Base-by-base conservation (phyloP, 225 moss, liverwort and hornwort genomes). In the Takakia lepidozioides region DNA sequence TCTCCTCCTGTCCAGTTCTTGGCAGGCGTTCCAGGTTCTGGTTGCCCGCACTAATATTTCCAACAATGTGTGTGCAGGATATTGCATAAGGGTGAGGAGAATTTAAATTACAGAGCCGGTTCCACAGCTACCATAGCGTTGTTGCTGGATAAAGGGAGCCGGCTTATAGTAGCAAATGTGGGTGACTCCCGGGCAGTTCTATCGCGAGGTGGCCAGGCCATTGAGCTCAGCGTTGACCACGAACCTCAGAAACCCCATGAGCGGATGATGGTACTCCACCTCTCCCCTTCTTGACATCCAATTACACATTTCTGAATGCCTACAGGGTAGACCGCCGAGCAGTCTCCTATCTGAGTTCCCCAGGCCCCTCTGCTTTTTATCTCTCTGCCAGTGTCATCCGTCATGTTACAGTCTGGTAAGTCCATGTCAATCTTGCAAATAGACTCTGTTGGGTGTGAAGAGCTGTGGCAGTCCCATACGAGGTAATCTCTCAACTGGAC, bases 281-380 rank as follows among this genome's bases (percentile, higher is more conserved):
- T n/a, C n/a, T n/a, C n/a, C n/a, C n/a, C n/a, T n/a, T n/a, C n/a
- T n/a, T n/a, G n/a, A n/a, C n/a, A n/a, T n/a, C n/a, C n/a, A n/a
- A n/a, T n/a, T n/a, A n/a, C n/a, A n/a, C n/a, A n/a, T n/a, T n/a
- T n/a, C 56, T 81, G 88, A 89, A 90, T 98, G 28, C 95, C 95
- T 18, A 83, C 91, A 23, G 81, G 91, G 56, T 91, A 98, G 64
- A 73, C 91, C 49, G 58, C 91, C 32, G 61, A 91, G 29, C 91
- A 91, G 25, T 91, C 91, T 67, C 87, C 91, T 35, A 78, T 71
- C 51, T 46, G 91, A 56, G 80, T 98, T 27, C 25, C 85, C 27
- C 87, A 80, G 43, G 85, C 91, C 30, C 91, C 76, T 66, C 91
- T 98, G 91, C 77, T 98, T n/a, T n/a, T n/a, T n/a, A n/a, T n/a